Evolutionary conservation across 1,284 basidiomycete genomes (phyloP).

Genomic region (Malassezia vespertilionis): DNA sequence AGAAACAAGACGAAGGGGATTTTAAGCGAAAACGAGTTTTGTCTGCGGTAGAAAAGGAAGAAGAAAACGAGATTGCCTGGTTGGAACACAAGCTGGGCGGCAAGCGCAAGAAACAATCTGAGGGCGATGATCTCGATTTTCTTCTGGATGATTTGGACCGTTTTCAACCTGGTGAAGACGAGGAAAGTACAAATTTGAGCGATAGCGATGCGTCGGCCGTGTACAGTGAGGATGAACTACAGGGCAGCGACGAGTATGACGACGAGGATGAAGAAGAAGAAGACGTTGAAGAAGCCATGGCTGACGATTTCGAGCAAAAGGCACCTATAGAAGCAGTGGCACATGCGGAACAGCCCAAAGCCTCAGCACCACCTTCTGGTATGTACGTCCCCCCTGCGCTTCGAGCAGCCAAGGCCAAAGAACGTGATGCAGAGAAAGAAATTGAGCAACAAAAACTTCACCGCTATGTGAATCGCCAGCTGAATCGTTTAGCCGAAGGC

Average conservation of each 20-base stretch:
- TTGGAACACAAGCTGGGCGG: constrained; percentile 34
- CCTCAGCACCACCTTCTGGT: constrained; percentile 1
- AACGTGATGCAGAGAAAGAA: constrained; percentile 49
- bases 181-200: not conserved
- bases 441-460: constrained; percentile 57
- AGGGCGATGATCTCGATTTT: constrained; percentile 28
- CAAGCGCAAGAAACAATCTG: constrained; percentile 19
- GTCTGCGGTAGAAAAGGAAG: constrained; percentile 32
- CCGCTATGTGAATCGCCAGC: constrained; percentile 70
- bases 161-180: constrained; percentile 23
- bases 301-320: too few relatives aligned
- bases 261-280: constrained; percentile 11
- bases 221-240: not conserved
- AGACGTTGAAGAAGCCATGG: not conserved
- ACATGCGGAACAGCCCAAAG: not conserved
- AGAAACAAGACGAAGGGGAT: not conserved
- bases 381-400: constrained; percentile 53
- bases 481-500: constrained; percentile 77
- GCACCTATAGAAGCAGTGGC: not conserved
- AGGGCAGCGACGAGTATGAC: constrained; percentile 10
- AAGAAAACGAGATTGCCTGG: constrained; percentile 46
- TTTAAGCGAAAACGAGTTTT: not conserved
- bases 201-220: not conserved
- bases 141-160: constrained; percentile 34
- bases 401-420: constrained; percentile 45